Evolutionary conservation across 352 stramenopile genomes (phyloP).

Genomic region (Phytophthora citrophthora): DNA sequence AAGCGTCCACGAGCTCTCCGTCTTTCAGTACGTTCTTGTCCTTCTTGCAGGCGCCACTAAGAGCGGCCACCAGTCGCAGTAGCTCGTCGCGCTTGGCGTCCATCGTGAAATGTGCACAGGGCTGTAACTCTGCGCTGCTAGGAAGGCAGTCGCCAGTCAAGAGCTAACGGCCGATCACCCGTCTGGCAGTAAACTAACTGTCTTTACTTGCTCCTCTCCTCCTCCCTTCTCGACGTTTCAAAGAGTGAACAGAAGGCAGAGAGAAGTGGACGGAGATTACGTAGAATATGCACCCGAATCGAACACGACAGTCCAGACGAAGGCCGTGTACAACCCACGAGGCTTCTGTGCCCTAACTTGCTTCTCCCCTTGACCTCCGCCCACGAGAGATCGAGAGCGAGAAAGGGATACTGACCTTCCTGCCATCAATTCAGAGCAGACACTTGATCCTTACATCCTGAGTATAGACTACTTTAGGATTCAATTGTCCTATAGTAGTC

Average conservation of each 20-base stretch:
- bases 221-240: slow-evolving; percentile 21
- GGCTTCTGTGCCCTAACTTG: no score
- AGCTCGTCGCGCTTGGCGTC: slow-evolving; percentile 42
- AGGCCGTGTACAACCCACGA: no score
- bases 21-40: slow-evolving; percentile 78
- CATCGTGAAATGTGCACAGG: slow-evolving; percentile 16
- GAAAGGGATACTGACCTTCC: slow-evolving; percentile 24
- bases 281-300: slow-evolving; percentile 19
- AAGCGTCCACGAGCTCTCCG: slow-evolving; percentile 60
- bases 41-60: slow-evolving; percentile 63
- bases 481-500: neutral
- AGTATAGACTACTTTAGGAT: slow-evolving; percentile 2
- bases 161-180: neutral
- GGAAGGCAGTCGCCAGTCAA: slow-evolving; percentile 6
- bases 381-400: slow-evolving; percentile 24
- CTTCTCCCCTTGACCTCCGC: neutral
- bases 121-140: neutral
- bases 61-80: slow-evolving; percentile 53
- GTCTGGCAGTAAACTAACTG: slow-evolving; percentile 4
- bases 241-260: slow-evolving; percentile 17
- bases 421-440: slow-evolving; percentile 29
- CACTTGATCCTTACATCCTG: neutral
- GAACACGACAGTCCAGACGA: no score
- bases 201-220: slow-evolving; percentile 9
- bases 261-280: slow-evolving; percentile 13